Evolutionary conservation across 1,284 basidiomycete genomes (phyloP).

Genomic region (Ustilago tritici): DNA sequence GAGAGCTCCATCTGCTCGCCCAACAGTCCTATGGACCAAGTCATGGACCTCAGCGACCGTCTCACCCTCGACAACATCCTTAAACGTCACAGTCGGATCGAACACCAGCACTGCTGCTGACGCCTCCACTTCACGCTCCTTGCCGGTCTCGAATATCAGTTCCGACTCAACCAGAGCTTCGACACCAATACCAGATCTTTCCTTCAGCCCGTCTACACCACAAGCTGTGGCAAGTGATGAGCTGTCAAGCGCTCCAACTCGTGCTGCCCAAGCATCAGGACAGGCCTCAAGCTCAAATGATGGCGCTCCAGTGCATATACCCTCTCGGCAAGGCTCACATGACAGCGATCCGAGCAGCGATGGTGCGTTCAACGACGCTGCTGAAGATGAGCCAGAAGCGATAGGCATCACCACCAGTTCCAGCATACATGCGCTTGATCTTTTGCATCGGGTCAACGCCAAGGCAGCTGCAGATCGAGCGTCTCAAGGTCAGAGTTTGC

Average conservation of each 20-base stretch:
- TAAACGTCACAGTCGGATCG: constrained; percentile 35
- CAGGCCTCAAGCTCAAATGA: constrained; percentile 2
- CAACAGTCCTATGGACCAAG: constrained; percentile 22
- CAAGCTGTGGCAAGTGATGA: constrained; percentile 3
- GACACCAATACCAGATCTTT: constrained; percentile 31
- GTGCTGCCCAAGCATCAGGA: neutral
- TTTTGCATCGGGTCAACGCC: constrained; percentile 44
- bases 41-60: constrained; percentile 39
- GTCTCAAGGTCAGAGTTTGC: constrained; percentile 16
- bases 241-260: neutral
- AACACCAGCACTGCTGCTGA: constrained; percentile 45
- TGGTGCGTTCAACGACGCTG: constrained; percentile 30
- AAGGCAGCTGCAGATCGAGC: constrained; percentile 39
- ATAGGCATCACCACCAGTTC: constrained; percentile 33
- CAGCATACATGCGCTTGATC: constrained; percentile 44
- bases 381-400: constrained; percentile 31
- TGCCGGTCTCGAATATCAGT: constrained; percentile 18
- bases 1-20: constrained; percentile 11
- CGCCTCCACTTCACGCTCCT: constrained; percentile 4
- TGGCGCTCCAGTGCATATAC: neutral
- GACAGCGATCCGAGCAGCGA: constrained; percentile 11
- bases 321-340: constrained; percentile 5
- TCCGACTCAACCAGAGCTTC: constrained; percentile 31
- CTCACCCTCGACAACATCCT: constrained; percentile 28
- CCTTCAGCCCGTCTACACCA: constrained; percentile 25